Evolutionary conservation across 129 eudicot genomes (phyloP).

Genomic region (Pulicaria dysenterica): DNA sequence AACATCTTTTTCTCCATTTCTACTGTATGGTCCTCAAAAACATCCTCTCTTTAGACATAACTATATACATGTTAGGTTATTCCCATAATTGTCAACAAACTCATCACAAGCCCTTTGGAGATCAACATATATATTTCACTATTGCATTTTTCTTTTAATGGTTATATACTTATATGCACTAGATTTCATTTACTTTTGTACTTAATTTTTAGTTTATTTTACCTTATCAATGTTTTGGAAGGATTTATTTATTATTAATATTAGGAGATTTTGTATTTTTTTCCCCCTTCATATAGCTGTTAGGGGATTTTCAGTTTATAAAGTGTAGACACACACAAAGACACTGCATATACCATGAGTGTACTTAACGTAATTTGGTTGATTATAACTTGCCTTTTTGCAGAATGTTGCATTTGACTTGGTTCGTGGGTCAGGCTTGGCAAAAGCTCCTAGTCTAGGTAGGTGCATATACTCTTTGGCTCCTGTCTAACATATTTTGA

Average conservation of each 20-base stretch:
- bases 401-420: constrained; percentile 90
- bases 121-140: not conserved
- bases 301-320: not conserved
- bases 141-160: not conserved
- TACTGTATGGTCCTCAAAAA: not conserved
- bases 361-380: constrained; percentile 13
- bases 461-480: constrained; percentile 34
- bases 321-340: not conserved
- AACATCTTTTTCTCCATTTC: constrained; percentile 14
- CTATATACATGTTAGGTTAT: not conserved
- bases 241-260: not conserved
- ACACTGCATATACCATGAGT: constrained; percentile 11
- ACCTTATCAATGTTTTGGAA: not conserved
- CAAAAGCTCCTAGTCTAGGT: constrained; percentile 50
- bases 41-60: not conserved
- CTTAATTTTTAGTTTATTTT: not conserved
- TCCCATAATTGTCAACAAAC: constrained; percentile 5
- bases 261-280: not conserved
- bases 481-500: not conserved
- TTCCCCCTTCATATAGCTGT: not conserved
- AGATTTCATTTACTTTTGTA: not conserved
- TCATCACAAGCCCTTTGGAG: constrained; percentile 3
- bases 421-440: constrained; percentile 53
- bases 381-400: constrained; percentile 35
- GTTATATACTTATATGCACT: not conserved